These are phyloP conservation scores for Heracleum sosnowskyi DNA, from an alignment of 129 eudicot genomes.

Conservation along the genomic window DNA sequence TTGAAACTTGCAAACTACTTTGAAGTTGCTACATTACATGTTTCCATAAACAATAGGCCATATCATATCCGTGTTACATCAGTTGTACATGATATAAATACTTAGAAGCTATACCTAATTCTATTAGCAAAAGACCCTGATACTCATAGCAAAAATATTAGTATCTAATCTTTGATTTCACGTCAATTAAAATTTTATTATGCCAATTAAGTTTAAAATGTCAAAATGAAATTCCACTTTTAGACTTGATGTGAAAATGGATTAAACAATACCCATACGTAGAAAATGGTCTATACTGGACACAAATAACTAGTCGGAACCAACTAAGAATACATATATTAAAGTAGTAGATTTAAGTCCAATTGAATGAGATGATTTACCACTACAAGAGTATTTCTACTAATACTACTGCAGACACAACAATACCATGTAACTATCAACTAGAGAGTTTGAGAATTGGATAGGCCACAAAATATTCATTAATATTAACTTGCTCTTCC, in stretches of 20 bases:
- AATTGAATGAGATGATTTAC: neutral
- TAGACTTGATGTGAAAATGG: neutral
- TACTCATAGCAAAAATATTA: neutral
- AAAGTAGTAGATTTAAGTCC: neutral
- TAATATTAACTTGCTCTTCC: neutral
- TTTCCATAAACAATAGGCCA: neutral
- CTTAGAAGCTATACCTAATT: neutral
- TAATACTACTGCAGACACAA: neutral
- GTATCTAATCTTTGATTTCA: neutral
- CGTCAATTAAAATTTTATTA: neutral
- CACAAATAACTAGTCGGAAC: neutral
- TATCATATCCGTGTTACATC: neutral
- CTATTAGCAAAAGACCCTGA: neutral
- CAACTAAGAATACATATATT: neutral
- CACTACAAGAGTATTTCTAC: neutral
- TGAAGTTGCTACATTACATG: neutral
- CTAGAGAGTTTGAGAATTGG: neutral
- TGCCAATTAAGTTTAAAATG: neutral
- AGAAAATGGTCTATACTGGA: neutral
- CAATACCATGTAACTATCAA: neutral
- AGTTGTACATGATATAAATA: neutral
- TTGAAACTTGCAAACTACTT: neutral
- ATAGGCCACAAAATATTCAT: neutral
- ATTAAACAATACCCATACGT: neutral
- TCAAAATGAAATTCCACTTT: neutral